Evolutionary conservation across 176 grass and related monocot genomes (phyloP).

Genomic region (Avena atlantica): DNA sequence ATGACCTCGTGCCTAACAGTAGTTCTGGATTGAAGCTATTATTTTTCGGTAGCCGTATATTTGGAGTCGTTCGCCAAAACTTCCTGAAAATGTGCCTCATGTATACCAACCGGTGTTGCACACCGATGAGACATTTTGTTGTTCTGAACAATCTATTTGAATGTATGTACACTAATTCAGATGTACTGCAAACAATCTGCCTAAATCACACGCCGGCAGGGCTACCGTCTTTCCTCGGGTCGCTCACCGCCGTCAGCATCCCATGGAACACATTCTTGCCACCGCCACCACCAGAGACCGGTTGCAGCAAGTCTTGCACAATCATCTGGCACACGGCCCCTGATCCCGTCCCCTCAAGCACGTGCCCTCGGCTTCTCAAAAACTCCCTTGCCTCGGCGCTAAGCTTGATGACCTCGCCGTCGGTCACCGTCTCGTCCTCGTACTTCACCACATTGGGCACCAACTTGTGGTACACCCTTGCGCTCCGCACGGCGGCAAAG

Average conservation of each 20-base stretch:
- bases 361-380: slow-evolving; percentile 62
- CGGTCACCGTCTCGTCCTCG: slow-evolving; percentile 66
- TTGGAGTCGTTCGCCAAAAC: too few relatives aligned
- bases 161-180: too few relatives aligned
- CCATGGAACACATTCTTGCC: slow-evolving; percentile 53
- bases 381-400: slow-evolving; percentile 49
- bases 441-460: slow-evolving; percentile 75
- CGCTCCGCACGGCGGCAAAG: slow-evolving; percentile 71
- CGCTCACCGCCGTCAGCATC: slow-evolving; percentile 82
- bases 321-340: slow-evolving; percentile 76
- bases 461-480: slow-evolving; percentile 80
- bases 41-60: too few relatives aligned
- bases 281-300: neutral
- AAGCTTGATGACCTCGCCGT: slow-evolving; percentile 66
- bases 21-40: too few relatives aligned
- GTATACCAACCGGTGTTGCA: too few relatives aligned
- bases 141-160: too few relatives aligned
- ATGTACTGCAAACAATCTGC: too few relatives aligned
- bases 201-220: slow-evolving; percentile 60
- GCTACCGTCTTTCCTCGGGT: slow-evolving; percentile 77
- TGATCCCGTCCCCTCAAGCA: neutral
- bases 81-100: too few relatives aligned
- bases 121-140: too few relatives aligned
- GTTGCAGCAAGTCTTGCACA: slow-evolving; percentile 58
- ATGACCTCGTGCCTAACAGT: too few relatives aligned